Evolutionary conservation across 768 basidiomycete genomes (phyloP), one percentile per base, ranked within the genome.

Genomic region (Rhodotorula sphaerocarpa): DNA sequence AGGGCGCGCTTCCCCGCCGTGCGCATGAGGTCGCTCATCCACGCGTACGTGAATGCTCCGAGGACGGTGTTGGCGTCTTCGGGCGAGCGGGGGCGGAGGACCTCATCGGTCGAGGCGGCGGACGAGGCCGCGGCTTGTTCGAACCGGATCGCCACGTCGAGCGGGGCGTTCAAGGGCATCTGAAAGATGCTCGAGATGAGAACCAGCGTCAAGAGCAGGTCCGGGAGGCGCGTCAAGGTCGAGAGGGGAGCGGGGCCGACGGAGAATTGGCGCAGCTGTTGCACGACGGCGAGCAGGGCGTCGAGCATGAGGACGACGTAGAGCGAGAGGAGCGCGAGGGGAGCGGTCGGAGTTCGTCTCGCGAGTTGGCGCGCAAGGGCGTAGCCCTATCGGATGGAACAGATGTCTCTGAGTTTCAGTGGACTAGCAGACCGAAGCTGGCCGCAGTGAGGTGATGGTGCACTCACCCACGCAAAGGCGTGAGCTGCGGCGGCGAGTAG

Each of bases 41-140:
- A 71, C 5, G 21, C 11, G 50, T 69, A 71, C 1, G 50, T 64
- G 39, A 71, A 31, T 4, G 57, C 59, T 3, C 61, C 59, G 20
- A 60, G 44, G 14, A 71, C 54, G 10, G 52, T 63, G 42, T 59
- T 61, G 34, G 47, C 31, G 52, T 71, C 70, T 50, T 71, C 70
- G 0, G 61, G 61, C 1, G 67, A 65, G 15, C 50, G 47, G 1
- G 59, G 63, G 3, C 61, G 61, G 11, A n/a, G n/a, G n/a, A 34
- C 4, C 9, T 21, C 16, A 31, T 52, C 43, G 21, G 12, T 25
- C 25, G 9, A 28, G 6, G 5, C 3, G 27, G 34, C 36, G 21
- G 31, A 36, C 14, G 18, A 21, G 28, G 21, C 27, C 0, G 12
- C 54, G 16, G 27, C 57, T 3, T 46, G 41, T 28, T 56, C 50